Conservation (phyloP, 1,284 basidiomycete genomes). For the Volvariella surrecta region DNA sequence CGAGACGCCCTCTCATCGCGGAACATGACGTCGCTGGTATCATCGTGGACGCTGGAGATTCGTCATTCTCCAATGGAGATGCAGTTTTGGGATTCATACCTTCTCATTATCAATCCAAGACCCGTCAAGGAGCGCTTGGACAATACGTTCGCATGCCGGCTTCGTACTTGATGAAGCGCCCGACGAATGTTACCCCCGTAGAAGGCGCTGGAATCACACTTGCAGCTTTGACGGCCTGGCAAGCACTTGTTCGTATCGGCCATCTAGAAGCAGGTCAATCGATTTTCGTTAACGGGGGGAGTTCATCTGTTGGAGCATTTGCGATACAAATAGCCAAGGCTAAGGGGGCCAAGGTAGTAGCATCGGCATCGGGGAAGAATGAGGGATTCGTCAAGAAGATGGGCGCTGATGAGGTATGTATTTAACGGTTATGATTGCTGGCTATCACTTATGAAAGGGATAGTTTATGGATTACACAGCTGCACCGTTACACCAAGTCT, state of each 20-base stretch:
- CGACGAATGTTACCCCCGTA: slow-evolving; percentile 35
- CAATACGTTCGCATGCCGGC: slow-evolving; percentile 42
- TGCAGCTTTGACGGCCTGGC: slow-evolving; percentile 47
- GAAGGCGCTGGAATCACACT: slow-evolving; percentile 53
- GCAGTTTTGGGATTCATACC: slow-evolving; percentile 48
- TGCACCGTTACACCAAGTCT: slow-evolving; percentile 32
- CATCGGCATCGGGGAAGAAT: slow-evolving; percentile 47
- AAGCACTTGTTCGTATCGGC: slow-evolving; percentile 34
- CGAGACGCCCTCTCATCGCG: slow-evolving; percentile 39
- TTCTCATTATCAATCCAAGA: slow-evolving; percentile 11
- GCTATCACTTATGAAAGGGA: not conserved
- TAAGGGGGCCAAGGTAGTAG: slow-evolving; percentile 44
- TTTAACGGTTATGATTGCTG: slow-evolving; percentile 8
- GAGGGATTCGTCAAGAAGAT: slow-evolving; percentile 26
- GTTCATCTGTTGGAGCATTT: slow-evolving; percentile 50
- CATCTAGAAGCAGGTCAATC: slow-evolving; percentile 36
- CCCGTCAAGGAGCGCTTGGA: slow-evolving; percentile 41
- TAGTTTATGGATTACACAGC: slow-evolving; percentile 53
- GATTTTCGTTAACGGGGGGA: slow-evolving; percentile 61
- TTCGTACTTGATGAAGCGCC: slow-evolving; percentile 33
- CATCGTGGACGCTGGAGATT: slow-evolving; percentile 43
- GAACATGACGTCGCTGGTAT: slow-evolving; percentile 58
- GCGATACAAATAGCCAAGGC: slow-evolving; percentile 61
- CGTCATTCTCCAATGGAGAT: slow-evolving; percentile 45
- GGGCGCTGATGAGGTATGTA: slow-evolving; percentile 33